Conservation (phyloP, 371 early-diverging fungal species). For the Mortierella sp. region DNA sequence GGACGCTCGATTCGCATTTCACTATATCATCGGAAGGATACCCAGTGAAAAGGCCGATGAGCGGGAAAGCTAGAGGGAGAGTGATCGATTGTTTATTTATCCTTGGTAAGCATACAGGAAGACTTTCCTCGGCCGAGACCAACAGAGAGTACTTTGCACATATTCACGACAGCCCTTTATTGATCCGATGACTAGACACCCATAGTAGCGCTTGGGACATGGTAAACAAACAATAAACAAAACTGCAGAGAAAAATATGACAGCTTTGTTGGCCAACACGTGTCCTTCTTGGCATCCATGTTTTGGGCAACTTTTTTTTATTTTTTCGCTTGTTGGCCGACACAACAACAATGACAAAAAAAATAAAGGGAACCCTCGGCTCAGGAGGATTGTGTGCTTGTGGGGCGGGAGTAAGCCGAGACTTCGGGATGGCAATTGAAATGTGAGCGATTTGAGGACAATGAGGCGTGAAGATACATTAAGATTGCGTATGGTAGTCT, state of each 20-base stretch:
- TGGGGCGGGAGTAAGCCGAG: conserved; percentile 11
- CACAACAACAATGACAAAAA: neutral
- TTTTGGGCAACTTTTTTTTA: neutral
- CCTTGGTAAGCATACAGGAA: conserved; percentile 9
- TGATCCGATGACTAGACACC: neutral
- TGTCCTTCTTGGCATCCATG: neutral
- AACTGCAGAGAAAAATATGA: neutral
- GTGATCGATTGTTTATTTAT: neutral
- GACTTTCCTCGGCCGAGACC: neutral
- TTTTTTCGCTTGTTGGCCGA: neutral
- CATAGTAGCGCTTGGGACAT: neutral
- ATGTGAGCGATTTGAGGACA: neutral
- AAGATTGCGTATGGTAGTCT: neutral
- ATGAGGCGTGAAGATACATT: neutral
- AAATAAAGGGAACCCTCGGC: neutral
- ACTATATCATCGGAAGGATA: neutral
- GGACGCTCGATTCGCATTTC: neutral
- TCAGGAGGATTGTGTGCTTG: neutral
- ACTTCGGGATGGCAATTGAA: neutral
- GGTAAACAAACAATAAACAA: neutral
- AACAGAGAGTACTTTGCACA: neutral
- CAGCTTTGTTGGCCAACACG: neutral
- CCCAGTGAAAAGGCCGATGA: neutral
- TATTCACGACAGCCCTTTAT: neutral
- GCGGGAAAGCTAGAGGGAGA: neutral